Evolutionary conservation across 805 yeast species (phyloP).

Genomic region (Myxozyma kluyveri): DNA sequence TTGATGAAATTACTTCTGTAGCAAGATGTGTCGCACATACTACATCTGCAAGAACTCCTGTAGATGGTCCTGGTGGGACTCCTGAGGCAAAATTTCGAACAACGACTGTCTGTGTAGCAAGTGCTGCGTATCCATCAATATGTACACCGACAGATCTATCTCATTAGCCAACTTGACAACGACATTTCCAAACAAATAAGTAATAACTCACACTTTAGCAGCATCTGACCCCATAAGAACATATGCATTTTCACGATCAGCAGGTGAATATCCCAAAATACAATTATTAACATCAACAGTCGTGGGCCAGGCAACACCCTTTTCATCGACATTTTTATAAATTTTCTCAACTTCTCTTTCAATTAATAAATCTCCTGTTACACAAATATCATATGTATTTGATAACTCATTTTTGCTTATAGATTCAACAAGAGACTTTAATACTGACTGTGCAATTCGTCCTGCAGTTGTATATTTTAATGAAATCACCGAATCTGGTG

Average conservation of each 20-base stretch:
- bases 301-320: slow-evolving; percentile 92
- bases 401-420: slow-evolving; percentile 9
- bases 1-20: slow-evolving; percentile 74
- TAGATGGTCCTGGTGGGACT: slow-evolving; percentile 54
- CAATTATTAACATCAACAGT: slow-evolving; percentile 80
- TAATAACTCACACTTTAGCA: slow-evolving; percentile 53
- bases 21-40: slow-evolving; percentile 87
- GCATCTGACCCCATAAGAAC: slow-evolving; percentile 65
- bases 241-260: slow-evolving; percentile 41
- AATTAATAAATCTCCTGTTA: slow-evolving; percentile 76
- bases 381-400: slow-evolving; percentile 51
- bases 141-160: slow-evolving; percentile 71
- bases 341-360: slow-evolving; percentile 55
- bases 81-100: slow-evolving; percentile 48
- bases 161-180: background rate
- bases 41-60: slow-evolving; percentile 86
- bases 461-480: slow-evolving; percentile 25
- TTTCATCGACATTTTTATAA: slow-evolving; percentile 62
- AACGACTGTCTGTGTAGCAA: slow-evolving; percentile 81
- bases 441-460: slow-evolving; percentile 25
- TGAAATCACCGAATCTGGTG: slow-evolving; percentile 18
- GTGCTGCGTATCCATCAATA: slow-evolving; percentile 91
- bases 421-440: slow-evolving; percentile 9
- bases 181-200: background rate
- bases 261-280: slow-evolving; percentile 81